Base-by-base conservation (phyloP, 768 basidiomycete genomes). In the Lactarius hengduanensis region DNA sequence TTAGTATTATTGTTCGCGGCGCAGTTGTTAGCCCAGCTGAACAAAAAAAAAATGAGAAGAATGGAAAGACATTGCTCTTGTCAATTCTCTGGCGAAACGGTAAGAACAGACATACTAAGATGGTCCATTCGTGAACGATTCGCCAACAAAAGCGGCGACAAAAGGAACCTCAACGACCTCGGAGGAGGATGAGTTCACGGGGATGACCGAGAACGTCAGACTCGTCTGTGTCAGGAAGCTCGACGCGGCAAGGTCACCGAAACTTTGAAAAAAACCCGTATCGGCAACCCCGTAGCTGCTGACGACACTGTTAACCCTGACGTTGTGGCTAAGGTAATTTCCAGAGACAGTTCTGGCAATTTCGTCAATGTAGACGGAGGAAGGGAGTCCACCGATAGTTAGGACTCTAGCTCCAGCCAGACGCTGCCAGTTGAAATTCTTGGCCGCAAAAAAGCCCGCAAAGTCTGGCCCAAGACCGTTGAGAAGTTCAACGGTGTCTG, bases 251-350 rank as follows among this genome's bases (percentile, higher is more conserved):
- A 86, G 76, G 68, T 80, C 80, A 13, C 82, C 87, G 58, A 88
- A 71, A 11, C 85, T 79, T 74, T 87, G 86, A n/a, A 83, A 84
- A 70, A 82, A 85, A 22, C 65, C 70, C 0, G 76, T 76, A 9
- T 73, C 78, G n/a, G 64, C 56, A 30, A 77, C 69, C 5, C 83
- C 77, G 71, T 88, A 88, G 71, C 84, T 84, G 34, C 80, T 83
- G 75, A 85, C 83, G 6, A 83, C 86, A 45, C 82, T 84, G 75
- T 88, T 88, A 45, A 87, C 81, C 41, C 87, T 81, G 50, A 87
- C 80, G 38, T 83, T 83, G 68, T 86, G 85, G 71, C 87, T 85
- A 58, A 88, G 77, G 72, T 82, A 88, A 69, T 87, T 86, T 4
- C 87, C 86, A 5, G 83, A 83, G 22, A 84, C 80, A 2, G 83